Percentiles rank a stretch among this genome's conserved stretches.
phyloP scores from a whole-genome alignment of 768 basidiomycete species.

The Mycena sanguinolenta region DNA sequence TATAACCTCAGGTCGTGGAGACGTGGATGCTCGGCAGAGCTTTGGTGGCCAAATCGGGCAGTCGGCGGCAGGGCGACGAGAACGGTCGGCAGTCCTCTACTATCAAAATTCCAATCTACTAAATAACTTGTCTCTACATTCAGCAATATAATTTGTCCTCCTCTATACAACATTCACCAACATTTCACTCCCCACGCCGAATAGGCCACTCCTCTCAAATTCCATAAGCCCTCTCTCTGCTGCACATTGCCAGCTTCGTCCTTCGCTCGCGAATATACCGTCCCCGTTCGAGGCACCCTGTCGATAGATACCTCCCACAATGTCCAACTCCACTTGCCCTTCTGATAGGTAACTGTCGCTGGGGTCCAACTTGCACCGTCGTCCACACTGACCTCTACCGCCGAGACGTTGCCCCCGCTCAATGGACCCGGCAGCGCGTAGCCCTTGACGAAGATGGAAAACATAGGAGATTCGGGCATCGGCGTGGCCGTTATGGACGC shows the following conservation, averaged over 20 bases:
- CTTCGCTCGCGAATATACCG: conserved; percentile 63
- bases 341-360: conserved; percentile 68
- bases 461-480: conserved; percentile 34
- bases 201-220: conserved; percentile 76
- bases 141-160: no score
- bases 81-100: background rate
- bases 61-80: background rate
- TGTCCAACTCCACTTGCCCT: conserved; percentile 82
- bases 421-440: conserved; percentile 65
- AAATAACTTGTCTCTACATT: no score
- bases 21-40: background rate
- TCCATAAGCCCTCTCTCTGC: conserved; percentile 67
- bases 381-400: conserved; percentile 67
- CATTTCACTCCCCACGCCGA: conserved; percentile 63
- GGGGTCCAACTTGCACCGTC: conserved; percentile 64
- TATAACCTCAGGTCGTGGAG: background rate
- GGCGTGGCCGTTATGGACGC: conserved; percentile 52
- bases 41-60: background rate
- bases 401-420: conserved; percentile 55
- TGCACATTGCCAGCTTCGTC: conserved; percentile 66
- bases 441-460: conserved; percentile 62
- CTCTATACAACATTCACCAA: conserved; percentile 51
- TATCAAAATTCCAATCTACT: no score
- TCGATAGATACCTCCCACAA: conserved; percentile 71
- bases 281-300: conserved; percentile 49